A percentile compares a stretch with the other conserved stretches of the same genome.
Evolutionary conservation across 2,329 filamentous ascomycete species (phyloP).

Genomic region (Pseudogymnoascus sp.): DNA sequence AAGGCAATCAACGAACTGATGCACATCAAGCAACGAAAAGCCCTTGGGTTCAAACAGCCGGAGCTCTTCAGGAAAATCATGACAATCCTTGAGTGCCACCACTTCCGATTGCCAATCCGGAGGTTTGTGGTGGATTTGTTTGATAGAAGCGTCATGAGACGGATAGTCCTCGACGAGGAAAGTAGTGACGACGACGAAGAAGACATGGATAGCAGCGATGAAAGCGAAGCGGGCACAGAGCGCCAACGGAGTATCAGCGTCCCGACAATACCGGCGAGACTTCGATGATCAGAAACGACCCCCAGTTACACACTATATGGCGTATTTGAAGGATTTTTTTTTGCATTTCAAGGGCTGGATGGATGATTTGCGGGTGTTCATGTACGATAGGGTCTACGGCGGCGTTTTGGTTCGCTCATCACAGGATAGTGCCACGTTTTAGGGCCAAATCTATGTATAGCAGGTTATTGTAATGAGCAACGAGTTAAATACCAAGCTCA

Average conservation of each 20-base stretch:
- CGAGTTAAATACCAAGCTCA: conserved; percentile 7
- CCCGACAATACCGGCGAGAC: background rate
- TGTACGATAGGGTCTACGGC: background rate
- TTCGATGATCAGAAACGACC: conserved; percentile 4
- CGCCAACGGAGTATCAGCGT: conserved; percentile 49
- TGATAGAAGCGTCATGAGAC: conserved; percentile 78
- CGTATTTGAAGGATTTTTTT: conserved; percentile 5
- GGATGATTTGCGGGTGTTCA: conserved; percentile 4
- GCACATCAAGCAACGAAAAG: conserved; percentile 70
- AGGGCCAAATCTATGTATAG: conserved; percentile 3
- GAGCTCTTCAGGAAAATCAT: conserved; percentile 80
- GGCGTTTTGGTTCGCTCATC: conserved; percentile 4
- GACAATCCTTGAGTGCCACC: conserved; percentile 77
- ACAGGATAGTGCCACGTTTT: background rate
- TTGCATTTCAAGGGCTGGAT: background rate
- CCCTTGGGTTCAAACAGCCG: conserved; percentile 67
- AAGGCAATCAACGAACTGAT: conserved; percentile 76
- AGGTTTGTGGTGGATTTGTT: conserved; percentile 92
- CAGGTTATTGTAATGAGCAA: background rate
- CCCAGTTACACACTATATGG: conserved; percentile 7
- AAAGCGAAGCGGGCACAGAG: conserved; percentile 40
- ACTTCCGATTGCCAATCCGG: conserved; percentile 79
- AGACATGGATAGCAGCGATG: conserved; percentile 37
- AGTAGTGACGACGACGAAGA: conserved; percentile 26
- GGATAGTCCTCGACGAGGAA: conserved; percentile 70